These are phyloP conservation scores for Termitomyces sp. DNA, from an alignment of 768 basidiomycete genomes.

Conservation along the genomic window DNA sequence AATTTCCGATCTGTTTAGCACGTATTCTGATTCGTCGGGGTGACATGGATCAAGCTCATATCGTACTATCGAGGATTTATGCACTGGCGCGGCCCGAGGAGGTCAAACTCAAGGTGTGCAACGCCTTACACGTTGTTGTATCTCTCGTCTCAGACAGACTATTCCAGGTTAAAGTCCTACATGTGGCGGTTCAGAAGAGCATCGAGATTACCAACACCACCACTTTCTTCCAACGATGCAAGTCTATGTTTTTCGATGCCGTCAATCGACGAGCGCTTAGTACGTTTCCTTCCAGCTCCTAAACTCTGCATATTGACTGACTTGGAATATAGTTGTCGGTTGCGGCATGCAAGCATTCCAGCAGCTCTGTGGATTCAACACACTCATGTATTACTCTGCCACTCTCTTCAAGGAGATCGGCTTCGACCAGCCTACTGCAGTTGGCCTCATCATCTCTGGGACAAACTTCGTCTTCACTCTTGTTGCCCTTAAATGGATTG, in stretches of 20 bases:
- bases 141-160: no score
- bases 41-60: slow-evolving; percentile 42
- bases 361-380: slow-evolving; percentile 83
- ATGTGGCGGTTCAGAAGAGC: slow-evolving; percentile 54
- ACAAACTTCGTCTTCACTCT: slow-evolving; percentile 34
- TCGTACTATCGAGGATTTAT: slow-evolving; percentile 66
- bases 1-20: slow-evolving; percentile 18
- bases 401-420: slow-evolving; percentile 79
- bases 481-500: slow-evolving; percentile 10
- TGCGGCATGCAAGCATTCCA: slow-evolving; percentile 83
- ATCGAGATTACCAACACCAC: slow-evolving; percentile 58
- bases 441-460: slow-evolving; percentile 72
- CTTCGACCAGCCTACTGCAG: slow-evolving; percentile 77
- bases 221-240: slow-evolving; percentile 50
- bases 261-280: slow-evolving; percentile 68
- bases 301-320: not conserved
- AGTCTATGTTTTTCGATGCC: slow-evolving; percentile 49
- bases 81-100: slow-evolving; percentile 57
- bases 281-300: slow-evolving; percentile 26
- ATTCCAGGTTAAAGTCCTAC: slow-evolving; percentile 50
- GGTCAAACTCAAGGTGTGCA: slow-evolving; percentile 55
- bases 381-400: slow-evolving; percentile 70
- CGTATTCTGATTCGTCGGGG: slow-evolving; percentile 62
- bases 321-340: slow-evolving; percentile 47
- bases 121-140: not conserved